Evolutionary conservation across 306 rosid genomes (phyloP).

Genomic region (Phaseolus lunatus): DNA sequence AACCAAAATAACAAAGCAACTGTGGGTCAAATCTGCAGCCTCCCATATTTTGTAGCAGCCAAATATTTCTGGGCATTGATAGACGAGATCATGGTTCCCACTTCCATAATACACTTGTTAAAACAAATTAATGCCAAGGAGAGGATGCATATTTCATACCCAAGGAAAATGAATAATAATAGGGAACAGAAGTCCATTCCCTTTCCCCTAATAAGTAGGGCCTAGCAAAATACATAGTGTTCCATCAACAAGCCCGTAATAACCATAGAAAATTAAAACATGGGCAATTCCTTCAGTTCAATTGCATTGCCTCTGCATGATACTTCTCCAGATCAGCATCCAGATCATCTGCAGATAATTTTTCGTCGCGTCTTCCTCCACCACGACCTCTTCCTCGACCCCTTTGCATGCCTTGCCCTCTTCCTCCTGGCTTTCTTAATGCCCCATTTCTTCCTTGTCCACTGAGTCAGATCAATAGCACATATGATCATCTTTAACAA

Average conservation of each 20-base stretch:
- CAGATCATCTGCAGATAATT: constrained; percentile 89
- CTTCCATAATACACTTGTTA: constrained; percentile 59
- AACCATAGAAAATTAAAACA: constrained; percentile 59
- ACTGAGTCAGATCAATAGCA: constrained; percentile 53
- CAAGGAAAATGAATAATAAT: constrained; percentile 56
- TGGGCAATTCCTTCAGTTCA: constrained; percentile 52
- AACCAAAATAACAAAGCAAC: constrained; percentile 58
- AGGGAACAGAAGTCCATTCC: constrained; percentile 55
- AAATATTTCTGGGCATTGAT: constrained; percentile 58
- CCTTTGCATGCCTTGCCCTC: constrained; percentile 50
- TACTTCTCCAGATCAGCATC: constrained; percentile 98
- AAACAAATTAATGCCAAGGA: constrained; percentile 53
- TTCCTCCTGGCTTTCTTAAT: constrained; percentile 61
- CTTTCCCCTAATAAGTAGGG: constrained; percentile 54
- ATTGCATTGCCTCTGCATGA: constrained; percentile 86
- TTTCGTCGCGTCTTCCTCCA: constrained; percentile 66
- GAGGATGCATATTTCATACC: constrained; percentile 65
- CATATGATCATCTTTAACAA: constrained; percentile 26
- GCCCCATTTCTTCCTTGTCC: constrained; percentile 73
- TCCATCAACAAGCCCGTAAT: constrained; percentile 56
- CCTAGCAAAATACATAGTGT: constrained; percentile 60
- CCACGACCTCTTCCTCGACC: constrained; percentile 70
- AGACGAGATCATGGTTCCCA: constrained; percentile 54
- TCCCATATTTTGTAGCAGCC: constrained; percentile 67
- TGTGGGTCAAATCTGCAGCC: constrained; percentile 60